Base-by-base conservation (phyloP, 371 early-diverging fungal genomes). In the Syncephalastrum racemosum region DNA sequence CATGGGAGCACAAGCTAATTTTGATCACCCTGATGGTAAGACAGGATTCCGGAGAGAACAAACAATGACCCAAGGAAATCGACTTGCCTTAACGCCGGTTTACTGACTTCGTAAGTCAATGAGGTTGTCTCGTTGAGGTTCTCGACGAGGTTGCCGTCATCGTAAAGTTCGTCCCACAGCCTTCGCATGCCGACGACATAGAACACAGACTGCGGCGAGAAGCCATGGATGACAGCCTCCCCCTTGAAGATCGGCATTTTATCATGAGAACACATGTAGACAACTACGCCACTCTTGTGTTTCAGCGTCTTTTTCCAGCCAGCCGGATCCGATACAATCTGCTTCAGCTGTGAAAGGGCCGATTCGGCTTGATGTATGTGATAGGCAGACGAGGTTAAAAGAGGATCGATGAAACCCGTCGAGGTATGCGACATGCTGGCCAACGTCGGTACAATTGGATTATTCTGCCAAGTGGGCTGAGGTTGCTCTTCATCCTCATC, bases 281-380 rank as follows among this genome's bases (percentile, higher is more conserved):
- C 85, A 2, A 85, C 71, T 25, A 85, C 82, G 16, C 84, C 85
- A 48, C 82, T 84, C 45, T 55, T 52, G 65, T 86, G 85, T 15
- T 81, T 83, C 18, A 84, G 57, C n/a, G 81, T 80, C 51, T 84
- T 83, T 66, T 88, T 85, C 89, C 89, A 88, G 6, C 77, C 81
- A 23, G 61, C 66, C 46, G 63, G 65, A 2, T 53, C 53, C n/a
- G 46, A 39, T 8, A 64, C 63, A 22, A 71, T 52, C 36, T 66
- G 66, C 54, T 77, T 80, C 22, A 77, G 58, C 7, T 59, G 58
- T 8, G 56, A 39, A 31, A 74, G 53, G 5, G 75, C 70, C 54
- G 63, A 71, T 49, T 74, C 80, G 40, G 77, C 77, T 48, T 75
- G 75, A 19, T 75, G 70, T 2, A 75, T 63, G 43, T 75, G 71